phyloP scores from a whole-genome alignment of 768 basidiomycete genomes.

The Boletus insuetus region DNA sequence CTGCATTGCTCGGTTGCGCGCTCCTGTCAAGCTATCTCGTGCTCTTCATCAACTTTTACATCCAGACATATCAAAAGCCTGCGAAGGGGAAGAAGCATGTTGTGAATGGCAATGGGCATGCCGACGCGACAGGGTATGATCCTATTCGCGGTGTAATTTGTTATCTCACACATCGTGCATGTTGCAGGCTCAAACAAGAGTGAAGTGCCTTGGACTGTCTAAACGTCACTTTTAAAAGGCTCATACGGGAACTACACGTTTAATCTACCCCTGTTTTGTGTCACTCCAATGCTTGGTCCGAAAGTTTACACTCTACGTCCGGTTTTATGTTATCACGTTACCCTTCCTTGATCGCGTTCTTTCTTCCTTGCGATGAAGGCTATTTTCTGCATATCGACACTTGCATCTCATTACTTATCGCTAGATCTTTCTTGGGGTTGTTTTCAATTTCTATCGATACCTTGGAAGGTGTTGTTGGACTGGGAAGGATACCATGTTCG shows the following conservation, averaged over 20 bases:
- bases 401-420: conserved; percentile 4
- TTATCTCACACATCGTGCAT: conserved; percentile 1
- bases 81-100: conserved; percentile 31
- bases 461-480: conserved; percentile 1
- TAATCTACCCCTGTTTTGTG: conserved; percentile 12
- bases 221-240: not conserved
- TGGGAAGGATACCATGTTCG: conserved; percentile 9
- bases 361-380: conserved; percentile 10
- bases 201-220: conserved; percentile 13
- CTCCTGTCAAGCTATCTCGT: conserved; percentile 88
- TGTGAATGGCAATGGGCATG: conserved; percentile 46
- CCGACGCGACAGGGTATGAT: conserved; percentile 35
- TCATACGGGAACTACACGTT: conserved; percentile 5
- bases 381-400: conserved; percentile 14
- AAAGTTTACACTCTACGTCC: conserved; percentile 13
- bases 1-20: conserved; percentile 86
- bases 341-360: conserved; percentile 10
- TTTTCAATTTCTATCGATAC: not conserved
- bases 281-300: conserved; percentile 4
- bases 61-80: conserved; percentile 79
- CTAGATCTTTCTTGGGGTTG: conserved; percentile 11
- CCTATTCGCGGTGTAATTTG: not conserved
- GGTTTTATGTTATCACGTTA: conserved; percentile 11
- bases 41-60: conserved; percentile 95
- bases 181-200: conserved; percentile 34